A percentile compares a stretch with the other conserved stretches of the same genome.
Evolutionary conservation across 345 rosid genomes (phyloP).

Genomic region (Pugionium dolabratum): DNA sequence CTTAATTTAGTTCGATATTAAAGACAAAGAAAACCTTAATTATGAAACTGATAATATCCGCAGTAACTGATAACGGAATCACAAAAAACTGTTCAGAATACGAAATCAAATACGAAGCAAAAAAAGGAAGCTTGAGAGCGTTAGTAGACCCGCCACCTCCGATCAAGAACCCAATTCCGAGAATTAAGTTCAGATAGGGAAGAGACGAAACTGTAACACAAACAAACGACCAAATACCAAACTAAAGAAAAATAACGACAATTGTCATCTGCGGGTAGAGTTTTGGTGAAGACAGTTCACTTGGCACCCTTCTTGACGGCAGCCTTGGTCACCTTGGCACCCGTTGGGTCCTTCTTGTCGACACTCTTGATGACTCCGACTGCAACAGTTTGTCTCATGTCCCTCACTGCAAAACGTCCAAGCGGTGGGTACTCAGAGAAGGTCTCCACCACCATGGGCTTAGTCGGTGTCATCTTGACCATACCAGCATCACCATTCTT

Average conservation of each 20-base stretch:
- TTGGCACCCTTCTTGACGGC: slow-evolving; percentile 79
- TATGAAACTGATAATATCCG: too few species aligned
- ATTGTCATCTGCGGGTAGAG: slow-evolving; percentile 12
- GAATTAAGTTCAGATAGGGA: slow-evolving; percentile 16
- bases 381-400: slow-evolving; percentile 30
- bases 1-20: too few species aligned
- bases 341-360: slow-evolving; percentile 46
- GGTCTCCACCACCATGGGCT: too few species aligned
- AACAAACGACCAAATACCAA: background rate
- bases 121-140: background rate
- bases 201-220: background rate
- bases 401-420: too few species aligned
- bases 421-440: too few species aligned
- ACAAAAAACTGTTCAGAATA: background rate
- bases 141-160: slow-evolving; percentile 29
- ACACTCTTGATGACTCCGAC: slow-evolving; percentile 60
- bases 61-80: background rate
- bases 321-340: slow-evolving; percentile 83
- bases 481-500: too few species aligned
- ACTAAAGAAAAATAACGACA: background rate
- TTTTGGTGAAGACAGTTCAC: slow-evolving; percentile 35
- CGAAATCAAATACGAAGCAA: background rate
- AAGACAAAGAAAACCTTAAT: background rate
- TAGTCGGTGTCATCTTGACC: too few species aligned
- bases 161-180: slow-evolving; percentile 39